phyloP scores from a whole-genome alignment of 2,329 filamentous ascomycete genomes.

The Aspergillus versicolor region DNA sequence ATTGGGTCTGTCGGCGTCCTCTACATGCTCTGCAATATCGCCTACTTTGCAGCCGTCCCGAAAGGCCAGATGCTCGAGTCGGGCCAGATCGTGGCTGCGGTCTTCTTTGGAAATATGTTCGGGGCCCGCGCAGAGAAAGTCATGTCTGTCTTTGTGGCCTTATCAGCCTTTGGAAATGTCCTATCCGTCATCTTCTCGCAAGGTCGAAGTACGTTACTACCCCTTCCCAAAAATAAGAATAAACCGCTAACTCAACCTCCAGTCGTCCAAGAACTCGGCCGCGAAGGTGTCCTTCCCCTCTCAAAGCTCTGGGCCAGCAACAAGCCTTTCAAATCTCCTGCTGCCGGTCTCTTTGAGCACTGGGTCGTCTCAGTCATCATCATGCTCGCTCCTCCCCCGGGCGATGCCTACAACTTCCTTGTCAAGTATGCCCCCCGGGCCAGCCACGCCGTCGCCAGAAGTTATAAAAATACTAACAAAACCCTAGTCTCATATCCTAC shows the following conservation, averaged over 20 bases:
- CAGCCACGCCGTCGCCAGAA: not conserved
- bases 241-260: not conserved
- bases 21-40: conserved; percentile 59
- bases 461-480: conserved; percentile 1
- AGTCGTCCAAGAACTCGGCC: conserved; percentile 60
- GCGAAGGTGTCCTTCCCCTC: conserved; percentile 67
- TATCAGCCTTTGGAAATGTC: conserved; percentile 63
- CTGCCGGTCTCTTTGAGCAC: conserved; percentile 60
- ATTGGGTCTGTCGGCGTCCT: conserved; percentile 55
- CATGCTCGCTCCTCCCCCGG: conserved; percentile 65
- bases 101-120: conserved; percentile 62
- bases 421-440: conserved; percentile 36
- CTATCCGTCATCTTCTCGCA: conserved; percentile 56
- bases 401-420: conserved; percentile 66
- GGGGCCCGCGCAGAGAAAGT: conserved; percentile 54
- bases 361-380: conserved; percentile 66
- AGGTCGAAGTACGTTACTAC: conserved; percentile 34
- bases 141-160: conserved; percentile 60
- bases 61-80: conserved; percentile 55
- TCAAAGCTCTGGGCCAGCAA: conserved; percentile 68
- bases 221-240: not conserved
- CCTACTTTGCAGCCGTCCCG: conserved; percentile 60
- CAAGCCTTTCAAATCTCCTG: conserved; percentile 65
- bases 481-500: conserved; percentile 37
- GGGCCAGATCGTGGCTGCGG: conserved; percentile 56